These are phyloP conservation scores for Saccharomycopsis olivae DNA, from an alignment of 805 yeast species.

Conservation along the genomic window DNA sequence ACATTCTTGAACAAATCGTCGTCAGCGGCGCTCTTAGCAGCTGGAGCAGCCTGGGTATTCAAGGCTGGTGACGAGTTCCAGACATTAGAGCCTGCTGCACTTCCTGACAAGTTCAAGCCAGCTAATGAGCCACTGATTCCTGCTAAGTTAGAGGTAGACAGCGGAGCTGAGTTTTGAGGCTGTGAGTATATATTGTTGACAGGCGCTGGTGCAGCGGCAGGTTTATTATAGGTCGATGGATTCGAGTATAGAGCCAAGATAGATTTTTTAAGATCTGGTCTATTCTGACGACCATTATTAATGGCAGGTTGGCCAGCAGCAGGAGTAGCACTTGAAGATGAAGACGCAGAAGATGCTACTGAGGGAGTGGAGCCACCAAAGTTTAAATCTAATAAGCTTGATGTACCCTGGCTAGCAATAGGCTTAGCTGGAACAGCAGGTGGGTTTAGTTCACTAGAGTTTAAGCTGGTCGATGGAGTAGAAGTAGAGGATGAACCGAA, in stretches of 20 bases:
- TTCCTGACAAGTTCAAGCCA: conserved; percentile 9
- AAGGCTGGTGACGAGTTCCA: conserved; percentile 1
- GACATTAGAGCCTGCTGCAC: neutral
- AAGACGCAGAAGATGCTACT: conserved; percentile 14
- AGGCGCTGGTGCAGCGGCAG: conserved; percentile 17
- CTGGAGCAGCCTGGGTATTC: neutral
- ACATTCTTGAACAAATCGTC: conserved; percentile 63
- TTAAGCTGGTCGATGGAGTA: neutral
- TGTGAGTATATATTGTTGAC: conserved; percentile 1
- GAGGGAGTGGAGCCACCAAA: conserved; percentile 17
- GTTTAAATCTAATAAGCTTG: conserved; percentile 15
- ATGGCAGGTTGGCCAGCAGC: conserved; percentile 16
- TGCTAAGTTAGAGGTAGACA: neutral
- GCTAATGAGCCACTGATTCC: conserved; percentile 13
- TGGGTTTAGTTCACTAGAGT: neutral
- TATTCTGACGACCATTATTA: conserved; percentile 19
- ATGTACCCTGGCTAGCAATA: conserved; percentile 2
- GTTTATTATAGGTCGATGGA: conserved; percentile 28
- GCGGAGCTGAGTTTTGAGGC: conserved; percentile 13
- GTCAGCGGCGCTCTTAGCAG: conserved; percentile 20
- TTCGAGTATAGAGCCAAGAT: conserved; percentile 80
- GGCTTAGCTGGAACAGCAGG: neutral
- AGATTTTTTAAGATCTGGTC: conserved; percentile 88
- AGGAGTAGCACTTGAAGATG: conserved; percentile 2
- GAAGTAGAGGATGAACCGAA: conserved; percentile 1